These are phyloP conservation scores for Camptophora hylomeconis DNA, from an alignment of 2,329 filamentous ascomycete genomes.

Conservation along the genomic window DNA sequence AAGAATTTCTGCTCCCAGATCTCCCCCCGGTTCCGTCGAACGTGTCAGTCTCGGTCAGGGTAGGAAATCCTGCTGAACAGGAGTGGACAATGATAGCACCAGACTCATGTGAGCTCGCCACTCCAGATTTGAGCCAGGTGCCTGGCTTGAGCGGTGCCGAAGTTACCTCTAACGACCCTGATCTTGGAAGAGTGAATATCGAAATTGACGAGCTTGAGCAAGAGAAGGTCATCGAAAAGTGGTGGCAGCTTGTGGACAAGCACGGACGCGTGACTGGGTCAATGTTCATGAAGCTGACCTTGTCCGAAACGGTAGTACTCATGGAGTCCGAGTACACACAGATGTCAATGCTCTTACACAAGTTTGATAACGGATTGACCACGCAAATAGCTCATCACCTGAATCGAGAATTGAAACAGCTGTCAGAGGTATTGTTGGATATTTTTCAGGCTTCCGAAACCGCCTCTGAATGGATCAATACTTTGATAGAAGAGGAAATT, in stretches of 20 bases:
- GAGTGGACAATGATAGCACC: slow-evolving; percentile 37
- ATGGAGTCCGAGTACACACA: slow-evolving; percentile 74
- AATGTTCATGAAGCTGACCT: slow-evolving; percentile 67
- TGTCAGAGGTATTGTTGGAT: slow-evolving; percentile 79
- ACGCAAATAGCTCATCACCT: slow-evolving; percentile 70
- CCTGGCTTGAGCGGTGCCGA: slow-evolving; percentile 33
- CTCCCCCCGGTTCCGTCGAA: slow-evolving; percentile 35
- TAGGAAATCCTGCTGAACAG: slow-evolving; percentile 33
- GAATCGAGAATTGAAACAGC: slow-evolving; percentile 60
- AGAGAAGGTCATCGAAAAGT: slow-evolving; percentile 70
- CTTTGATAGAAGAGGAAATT: slow-evolving; percentile 91
- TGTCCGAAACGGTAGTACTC: slow-evolving; percentile 82
- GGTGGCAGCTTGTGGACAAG: slow-evolving; percentile 71
- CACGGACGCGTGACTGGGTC: slow-evolving; percentile 66
- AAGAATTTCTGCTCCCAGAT: slow-evolving; percentile 35
- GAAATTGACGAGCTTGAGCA: slow-evolving; percentile 65
- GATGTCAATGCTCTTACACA: slow-evolving; percentile 70
- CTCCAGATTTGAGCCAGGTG: slow-evolving; percentile 27
- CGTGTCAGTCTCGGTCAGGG: slow-evolving; percentile 32
- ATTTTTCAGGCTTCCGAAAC: slow-evolving; percentile 88
- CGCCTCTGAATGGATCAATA: slow-evolving; percentile 79
- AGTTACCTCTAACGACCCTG: slow-evolving; percentile 33
- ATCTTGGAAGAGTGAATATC: slow-evolving; percentile 57
- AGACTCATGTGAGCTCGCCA: slow-evolving; percentile 28
- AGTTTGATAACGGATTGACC: slow-evolving; percentile 72